phyloP scores from a whole-genome alignment of 169 alveolate species.

The Plasmodium blacklocki region DNA sequence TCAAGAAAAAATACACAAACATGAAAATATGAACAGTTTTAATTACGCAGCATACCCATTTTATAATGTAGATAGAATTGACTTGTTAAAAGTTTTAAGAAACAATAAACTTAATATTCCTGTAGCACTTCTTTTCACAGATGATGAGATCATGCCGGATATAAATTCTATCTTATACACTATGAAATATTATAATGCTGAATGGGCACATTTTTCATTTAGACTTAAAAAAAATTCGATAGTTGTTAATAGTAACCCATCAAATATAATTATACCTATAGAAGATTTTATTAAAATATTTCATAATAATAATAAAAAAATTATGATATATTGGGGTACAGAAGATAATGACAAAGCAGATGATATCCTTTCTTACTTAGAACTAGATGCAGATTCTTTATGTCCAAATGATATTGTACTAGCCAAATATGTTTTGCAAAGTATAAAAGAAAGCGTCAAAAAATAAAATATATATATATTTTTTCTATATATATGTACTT shows the following conservation, averaged over 20 bases:
- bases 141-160: conserved; percentile 62
- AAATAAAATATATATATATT: neutral
- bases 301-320: conserved; percentile 55
- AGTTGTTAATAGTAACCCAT: conserved; percentile 17
- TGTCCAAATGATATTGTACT: conserved; percentile 54
- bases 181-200: conserved; percentile 58
- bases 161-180: conserved; percentile 10
- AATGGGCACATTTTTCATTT: conserved; percentile 72
- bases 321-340: conserved; percentile 76
- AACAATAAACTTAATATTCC: conserved; percentile 61
- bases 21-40: conserved; percentile 2
- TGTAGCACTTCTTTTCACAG: conserved; percentile 54
- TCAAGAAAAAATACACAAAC: conserved; percentile 3
- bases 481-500: too few species aligned
- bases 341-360: conserved; percentile 53
- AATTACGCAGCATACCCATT: conserved; percentile 13
- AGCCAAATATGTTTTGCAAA: conserved; percentile 37
- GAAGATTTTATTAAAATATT: conserved; percentile 19
- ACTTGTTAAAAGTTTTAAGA: conserved; percentile 27
- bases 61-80: conserved; percentile 11
- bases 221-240: conserved; percentile 15
- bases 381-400: conserved; percentile 52
- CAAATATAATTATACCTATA: conserved; percentile 1
- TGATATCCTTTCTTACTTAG: conserved; percentile 37
- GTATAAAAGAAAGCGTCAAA: neutral